Evolutionary conservation across 257 asterid species (phyloP), one percentile per base, ranked within the genome.

Genomic region (Vinca minor): DNA sequence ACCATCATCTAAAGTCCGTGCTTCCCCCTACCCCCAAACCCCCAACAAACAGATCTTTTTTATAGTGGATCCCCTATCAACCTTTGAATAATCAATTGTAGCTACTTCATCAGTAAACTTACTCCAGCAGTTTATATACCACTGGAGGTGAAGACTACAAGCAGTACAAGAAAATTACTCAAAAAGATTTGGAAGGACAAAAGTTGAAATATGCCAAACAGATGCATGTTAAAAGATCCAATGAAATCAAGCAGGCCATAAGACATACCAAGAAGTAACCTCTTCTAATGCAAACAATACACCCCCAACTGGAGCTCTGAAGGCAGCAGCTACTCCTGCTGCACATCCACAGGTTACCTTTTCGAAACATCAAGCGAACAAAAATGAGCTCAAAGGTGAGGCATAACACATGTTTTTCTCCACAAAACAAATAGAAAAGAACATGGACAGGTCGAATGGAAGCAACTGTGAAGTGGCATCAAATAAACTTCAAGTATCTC

Each of bases 311-410:
- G 99, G 99, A 77, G 99, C 96, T 84, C 99, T 85, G 75, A 93
- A 93, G 63, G 99, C 99, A 77, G 99, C 99, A 82, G 99, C 96
- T 64, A 93, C 97, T 69, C 99, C 97, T 64, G 97, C 99, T 80
- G 99, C 99, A 85, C 97, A 93, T 84, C 99, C 99, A 83, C 99
- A 93, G 60, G 99, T 93, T 72, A 93, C 99, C 99, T 93, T 78
- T 79, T 73, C 82, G 72, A 81, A 82, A 70, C 80, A 80, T 74
- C 77, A 81, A 77, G 77, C 66, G 75, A 80, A 73, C 68, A 67
- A 64, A 71, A 66, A 81, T 78, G 72, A 82, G 84, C 72, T 72
- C 69, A 59, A 64, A 63, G 53, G 60, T 62, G 83, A 76, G 77
- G 77, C 70, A 50, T 39, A 21, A 9, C 29, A 62, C 49, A 66